Evolutionary conservation across 2,329 filamentous ascomycete genomes (phyloP), one percentile per base, ranked within the genome.

Genomic region (Chrysoporthe austroafricana): DNA sequence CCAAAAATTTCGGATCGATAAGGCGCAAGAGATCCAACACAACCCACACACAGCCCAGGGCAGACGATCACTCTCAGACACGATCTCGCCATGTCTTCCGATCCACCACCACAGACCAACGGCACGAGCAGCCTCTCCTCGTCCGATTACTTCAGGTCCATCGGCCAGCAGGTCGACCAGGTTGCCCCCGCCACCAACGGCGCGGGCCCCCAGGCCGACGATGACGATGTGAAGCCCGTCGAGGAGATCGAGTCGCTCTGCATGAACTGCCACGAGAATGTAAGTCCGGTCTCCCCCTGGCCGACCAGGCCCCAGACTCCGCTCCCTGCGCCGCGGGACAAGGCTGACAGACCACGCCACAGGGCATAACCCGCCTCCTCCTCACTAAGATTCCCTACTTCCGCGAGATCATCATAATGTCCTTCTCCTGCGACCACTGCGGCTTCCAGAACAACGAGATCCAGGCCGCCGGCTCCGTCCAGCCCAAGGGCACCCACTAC

Each of bases 391-490:
- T 99, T 66, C 96, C 96, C 18, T 98, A 93, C 85, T 99, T 99
- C 84, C 93, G 94, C 82, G 95, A 99, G 79, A 90, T 99, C 71
- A 93, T 99, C 75, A 88, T 99, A 79, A 97, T 97, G 90, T 98
- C 95, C 70, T 99, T 99, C 80, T 87, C 88, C 72, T 99, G 96
- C 84, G 89, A 93, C 6, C 88, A 97, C 80, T 99, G 96, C 82
- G 84, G 89, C 76, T 91, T 95, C 80, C 89, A 91, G 72, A 97
- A 98, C 83, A 94, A 94, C 79, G 95, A 97, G 74, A 91, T 99
- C 73, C 95, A 97, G 77, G 90, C 94, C 9, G 96, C 96, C 39
- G 94, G 94, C 70, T 88, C 94, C 73, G 95, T 98, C 70, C 96
- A 98, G 81, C 91, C 94, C 74, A 92, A 92, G 75, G 96, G 96